Conservation (phyloP, 2,329 filamentous ascomycete genomes). For the Chaetomium olivaceum region DNA sequence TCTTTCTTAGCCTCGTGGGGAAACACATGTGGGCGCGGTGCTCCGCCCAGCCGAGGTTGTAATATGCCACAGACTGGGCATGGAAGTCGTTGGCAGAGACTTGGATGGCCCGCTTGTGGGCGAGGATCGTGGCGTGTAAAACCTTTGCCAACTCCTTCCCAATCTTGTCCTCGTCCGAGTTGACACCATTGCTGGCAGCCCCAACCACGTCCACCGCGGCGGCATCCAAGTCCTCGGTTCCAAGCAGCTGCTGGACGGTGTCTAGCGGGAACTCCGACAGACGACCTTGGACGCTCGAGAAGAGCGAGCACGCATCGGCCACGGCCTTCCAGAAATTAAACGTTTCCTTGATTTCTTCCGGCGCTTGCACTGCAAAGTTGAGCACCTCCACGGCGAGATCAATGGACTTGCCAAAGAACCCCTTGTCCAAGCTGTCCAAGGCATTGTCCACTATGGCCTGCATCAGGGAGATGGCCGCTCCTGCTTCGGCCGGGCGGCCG, state of each 20-base stretch:
- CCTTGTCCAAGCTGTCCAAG: constrained; percentile 74
- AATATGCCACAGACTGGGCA: constrained; percentile 93
- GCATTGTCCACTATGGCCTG: constrained; percentile 86
- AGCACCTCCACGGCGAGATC: constrained; percentile 71
- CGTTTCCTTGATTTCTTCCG: constrained; percentile 61
- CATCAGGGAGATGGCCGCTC: constrained; percentile 81
- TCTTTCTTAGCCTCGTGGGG: constrained; percentile 53
- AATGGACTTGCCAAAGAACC: constrained; percentile 80
- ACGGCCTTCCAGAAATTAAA: constrained; percentile 97
- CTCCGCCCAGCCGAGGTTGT: constrained; percentile 95
- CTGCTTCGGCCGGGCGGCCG: constrained; percentile 72
- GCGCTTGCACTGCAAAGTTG: constrained; percentile 63
- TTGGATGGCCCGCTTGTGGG: constrained; percentile 82
- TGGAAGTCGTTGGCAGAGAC: constrained; percentile 72
- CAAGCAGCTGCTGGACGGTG: constrained; percentile 60
- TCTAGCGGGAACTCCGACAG: constrained; percentile 62
- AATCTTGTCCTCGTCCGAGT: constrained; percentile 50
- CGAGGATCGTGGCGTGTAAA: constrained; percentile 73
- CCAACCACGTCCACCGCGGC: constrained; percentile 70
- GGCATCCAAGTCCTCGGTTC: constrained; percentile 53
- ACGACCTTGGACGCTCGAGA: constrained; percentile 73
- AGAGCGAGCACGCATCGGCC: constrained; percentile 84
- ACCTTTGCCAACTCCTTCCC: constrained; percentile 57
- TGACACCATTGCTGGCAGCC: constrained; percentile 46
- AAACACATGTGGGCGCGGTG: constrained; percentile 74